Evolutionary conservation across 2,329 filamentous ascomycete species (phyloP).

Genomic region (Alternaria sp.): DNA sequence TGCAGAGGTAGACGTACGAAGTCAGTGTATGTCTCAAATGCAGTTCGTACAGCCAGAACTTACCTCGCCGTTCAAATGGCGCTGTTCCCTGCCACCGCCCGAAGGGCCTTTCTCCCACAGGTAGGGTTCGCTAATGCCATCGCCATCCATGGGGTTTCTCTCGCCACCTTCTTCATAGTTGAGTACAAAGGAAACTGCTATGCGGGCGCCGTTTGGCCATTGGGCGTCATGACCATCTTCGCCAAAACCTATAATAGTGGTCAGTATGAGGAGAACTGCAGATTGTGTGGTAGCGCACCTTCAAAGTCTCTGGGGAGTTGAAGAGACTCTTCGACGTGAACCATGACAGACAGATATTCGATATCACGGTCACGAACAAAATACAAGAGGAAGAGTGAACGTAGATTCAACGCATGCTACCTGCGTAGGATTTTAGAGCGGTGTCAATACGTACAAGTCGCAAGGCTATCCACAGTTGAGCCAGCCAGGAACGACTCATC

Average conservation of each 20-base stretch:
- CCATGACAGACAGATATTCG: slow-evolving; percentile 18
- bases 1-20: not conserved
- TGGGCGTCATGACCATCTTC: slow-evolving; percentile 46
- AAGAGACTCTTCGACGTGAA: slow-evolving; percentile 43
- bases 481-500: not conserved
- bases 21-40: not conserved
- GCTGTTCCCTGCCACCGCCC: slow-evolving; percentile 46
- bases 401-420: not conserved
- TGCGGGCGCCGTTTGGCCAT: slow-evolving; percentile 48
- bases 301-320: slow-evolving; percentile 50
- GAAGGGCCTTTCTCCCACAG: slow-evolving; percentile 48
- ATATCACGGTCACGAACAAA: not conserved
- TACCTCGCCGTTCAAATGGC: slow-evolving; percentile 54
- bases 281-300: slow-evolving; percentile 20
- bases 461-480: not conserved
- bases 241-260: slow-evolving; percentile 39
- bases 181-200: slow-evolving; percentile 49
- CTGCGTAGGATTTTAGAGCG: not conserved
- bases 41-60: not conserved
- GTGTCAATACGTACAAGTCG: not conserved
- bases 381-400: not conserved
- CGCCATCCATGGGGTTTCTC: slow-evolving; percentile 41
- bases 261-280: not conserved
- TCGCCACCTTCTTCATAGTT: slow-evolving; percentile 49
- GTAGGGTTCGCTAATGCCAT: slow-evolving; percentile 39